Percentiles rank a stretch among this genome's conserved stretches.
Conservation (phyloP, 805 yeast species). For the Ascoidea tarda region DNA sequence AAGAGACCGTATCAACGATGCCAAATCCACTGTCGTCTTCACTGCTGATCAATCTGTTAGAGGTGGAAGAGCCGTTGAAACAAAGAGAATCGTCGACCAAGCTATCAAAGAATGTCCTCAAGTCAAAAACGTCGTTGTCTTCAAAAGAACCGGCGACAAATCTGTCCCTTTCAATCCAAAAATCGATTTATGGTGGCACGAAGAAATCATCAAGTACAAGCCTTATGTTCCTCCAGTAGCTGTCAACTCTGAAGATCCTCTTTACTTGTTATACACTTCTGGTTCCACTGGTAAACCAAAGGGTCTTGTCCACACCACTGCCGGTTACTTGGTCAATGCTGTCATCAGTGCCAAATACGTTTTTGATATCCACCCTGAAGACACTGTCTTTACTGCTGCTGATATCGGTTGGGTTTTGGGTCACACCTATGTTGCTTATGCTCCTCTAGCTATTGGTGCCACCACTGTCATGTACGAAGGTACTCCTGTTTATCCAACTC, state of each 20-base stretch:
- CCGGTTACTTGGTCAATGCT: constrained; percentile 65
- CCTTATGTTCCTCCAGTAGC: constrained; percentile 60
- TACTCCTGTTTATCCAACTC: constrained; percentile 81
- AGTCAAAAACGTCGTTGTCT: constrained; percentile 76
- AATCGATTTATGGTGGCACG: constrained; percentile 69
- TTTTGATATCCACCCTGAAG: constrained; percentile 62
- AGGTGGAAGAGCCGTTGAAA: constrained; percentile 87
- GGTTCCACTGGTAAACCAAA: constrained; percentile 84
- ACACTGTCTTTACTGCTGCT: constrained; percentile 70
- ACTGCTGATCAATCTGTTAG: constrained; percentile 93
- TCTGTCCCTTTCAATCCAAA: constrained; percentile 44
- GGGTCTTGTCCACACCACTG: constrained; percentile 72
- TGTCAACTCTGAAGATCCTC: constrained; percentile 62
- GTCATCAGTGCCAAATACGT: constrained; percentile 57
- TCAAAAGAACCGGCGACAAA: constrained; percentile 61
- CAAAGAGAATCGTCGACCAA: constrained; percentile 91
- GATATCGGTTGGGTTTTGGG: constrained; percentile 90
- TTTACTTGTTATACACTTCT: constrained; percentile 67
- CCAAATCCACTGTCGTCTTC: constrained; percentile 72
- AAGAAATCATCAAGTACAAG: constrained; percentile 47
- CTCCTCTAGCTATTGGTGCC: constrained; percentile 62
- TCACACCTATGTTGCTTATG: constrained; percentile 69
- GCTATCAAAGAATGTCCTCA: constrained; percentile 56
- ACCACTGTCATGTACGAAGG: constrained; percentile 74
- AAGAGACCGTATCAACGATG: constrained; percentile 82